Conservation (phyloP, 768 basidiomycete species). For the Psilocybe cubensis region DNA sequence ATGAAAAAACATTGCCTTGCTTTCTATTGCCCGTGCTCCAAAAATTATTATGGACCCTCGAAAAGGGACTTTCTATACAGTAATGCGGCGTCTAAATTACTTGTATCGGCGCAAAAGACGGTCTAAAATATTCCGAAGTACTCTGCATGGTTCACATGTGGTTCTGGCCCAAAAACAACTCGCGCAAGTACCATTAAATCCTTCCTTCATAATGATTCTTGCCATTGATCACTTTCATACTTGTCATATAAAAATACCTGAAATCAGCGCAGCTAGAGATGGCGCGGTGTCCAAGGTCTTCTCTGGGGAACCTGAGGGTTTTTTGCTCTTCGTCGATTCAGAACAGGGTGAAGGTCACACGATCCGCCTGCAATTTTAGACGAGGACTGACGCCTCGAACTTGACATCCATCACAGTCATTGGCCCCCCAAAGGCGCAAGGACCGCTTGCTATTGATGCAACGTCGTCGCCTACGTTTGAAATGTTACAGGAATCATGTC, state of each 20-base stretch:
- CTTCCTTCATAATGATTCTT: neutral
- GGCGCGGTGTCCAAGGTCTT: constrained; percentile 19
- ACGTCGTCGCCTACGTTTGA: neutral
- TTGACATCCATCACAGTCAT: neutral
- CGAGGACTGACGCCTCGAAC: neutral
- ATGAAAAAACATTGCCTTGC: neutral
- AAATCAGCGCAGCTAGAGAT: neutral
- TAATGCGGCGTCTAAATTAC: neutral
- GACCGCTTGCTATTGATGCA: neutral
- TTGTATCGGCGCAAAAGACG: neutral
- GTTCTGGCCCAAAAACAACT: neutral
- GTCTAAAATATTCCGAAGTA: neutral
- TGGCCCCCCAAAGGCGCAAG: neutral
- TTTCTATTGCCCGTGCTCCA: neutral
- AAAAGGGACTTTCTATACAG: neutral
- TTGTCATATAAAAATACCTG: neutral
- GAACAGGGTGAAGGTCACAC: neutral
- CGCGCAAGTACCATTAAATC: neutral
- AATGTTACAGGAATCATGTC: neutral
- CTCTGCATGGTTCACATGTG: neutral
- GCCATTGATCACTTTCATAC: neutral
- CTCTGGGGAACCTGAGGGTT: constrained; percentile 7
- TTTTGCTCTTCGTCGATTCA: constrained; percentile 14
- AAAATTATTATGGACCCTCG: constrained; percentile 5
- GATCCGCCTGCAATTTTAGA: neutral